Evolutionary conservation across 192 early-diverging fungal species (phyloP).

Genomic region (Backusella westeae): DNA sequence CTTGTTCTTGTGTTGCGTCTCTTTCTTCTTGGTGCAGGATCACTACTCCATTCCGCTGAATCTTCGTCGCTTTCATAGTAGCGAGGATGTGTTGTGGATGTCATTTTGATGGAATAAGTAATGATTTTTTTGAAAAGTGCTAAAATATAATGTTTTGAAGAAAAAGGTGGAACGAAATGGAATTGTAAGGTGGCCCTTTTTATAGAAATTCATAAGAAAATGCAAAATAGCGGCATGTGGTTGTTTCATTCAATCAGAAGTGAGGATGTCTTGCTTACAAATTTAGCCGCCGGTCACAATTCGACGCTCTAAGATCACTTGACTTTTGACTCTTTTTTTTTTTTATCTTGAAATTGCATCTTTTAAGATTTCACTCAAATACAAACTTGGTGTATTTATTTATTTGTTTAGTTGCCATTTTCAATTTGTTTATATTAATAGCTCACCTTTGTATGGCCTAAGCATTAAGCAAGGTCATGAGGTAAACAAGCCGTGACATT

Average conservation of each 20-base stretch:
- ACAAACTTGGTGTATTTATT: not conserved
- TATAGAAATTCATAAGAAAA: conserved; percentile 10
- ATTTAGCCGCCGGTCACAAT: not conserved
- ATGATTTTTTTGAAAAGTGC: not conserved
- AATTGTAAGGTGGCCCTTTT: not conserved
- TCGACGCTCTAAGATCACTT: not conserved
- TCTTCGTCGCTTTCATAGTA: conserved; percentile 1
- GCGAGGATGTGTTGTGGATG: not conserved
- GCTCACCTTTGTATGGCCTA: not conserved
- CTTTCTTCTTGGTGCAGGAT: conserved; percentile 1
- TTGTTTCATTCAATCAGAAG: conserved; percentile 3
- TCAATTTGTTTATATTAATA: not conserved
- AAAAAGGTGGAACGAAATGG: conserved; percentile 1
- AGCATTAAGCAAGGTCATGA: not conserved
- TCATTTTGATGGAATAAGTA: not conserved
- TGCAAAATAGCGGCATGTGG: conserved; percentile 4
- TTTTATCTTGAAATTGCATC: not conserved
- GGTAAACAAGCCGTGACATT: not conserved
- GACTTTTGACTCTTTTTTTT: not conserved
- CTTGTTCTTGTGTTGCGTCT: conserved; percentile 7
- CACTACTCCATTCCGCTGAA: conserved; percentile 7
- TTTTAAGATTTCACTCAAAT: not conserved
- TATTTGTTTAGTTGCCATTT: not conserved
- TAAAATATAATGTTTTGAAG: not conserved
- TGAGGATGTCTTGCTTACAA: conserved; percentile 2